Evolutionary conservation across 768 basidiomycete genomes (phyloP).

Genomic region (Termitomyces sp.): DNA sequence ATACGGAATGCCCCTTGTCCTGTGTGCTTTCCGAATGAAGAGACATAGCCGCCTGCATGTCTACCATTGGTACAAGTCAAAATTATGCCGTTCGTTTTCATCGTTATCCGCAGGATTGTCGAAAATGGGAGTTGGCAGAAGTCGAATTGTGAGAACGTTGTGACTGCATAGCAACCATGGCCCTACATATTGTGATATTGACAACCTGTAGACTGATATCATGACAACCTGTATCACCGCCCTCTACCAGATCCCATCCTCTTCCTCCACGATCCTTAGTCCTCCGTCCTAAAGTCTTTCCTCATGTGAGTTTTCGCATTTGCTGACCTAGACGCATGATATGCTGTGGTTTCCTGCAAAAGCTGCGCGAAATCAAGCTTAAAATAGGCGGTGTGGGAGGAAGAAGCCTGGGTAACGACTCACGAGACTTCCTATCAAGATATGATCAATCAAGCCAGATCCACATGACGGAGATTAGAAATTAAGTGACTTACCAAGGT

Average conservation of each 20-base stretch:
- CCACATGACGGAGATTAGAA: not conserved
- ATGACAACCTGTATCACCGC: not conserved
- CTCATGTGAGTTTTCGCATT: not conserved
- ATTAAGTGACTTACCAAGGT: slow-evolving; percentile 53
- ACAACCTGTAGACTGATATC: not conserved
- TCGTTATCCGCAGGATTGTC: not conserved
- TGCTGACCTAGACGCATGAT: slow-evolving; percentile 35
- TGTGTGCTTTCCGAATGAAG: slow-evolving; percentile 2
- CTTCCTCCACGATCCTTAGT: slow-evolving; percentile 15
- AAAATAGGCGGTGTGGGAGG: slow-evolving; percentile 65
- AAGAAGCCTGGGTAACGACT: slow-evolving; percentile 47
- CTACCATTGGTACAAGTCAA: slow-evolving; percentile 1
- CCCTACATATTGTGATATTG: not conserved
- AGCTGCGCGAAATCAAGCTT: slow-evolving; percentile 74
- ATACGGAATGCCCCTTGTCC: slow-evolving; percentile 8
- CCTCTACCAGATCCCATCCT: slow-evolving; percentile 34
- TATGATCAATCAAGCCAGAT: not conserved
- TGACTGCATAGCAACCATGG: too few relatives aligned
- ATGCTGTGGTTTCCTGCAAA: slow-evolving; percentile 68
- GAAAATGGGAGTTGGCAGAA: not conserved
- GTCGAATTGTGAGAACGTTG: too few relatives aligned
- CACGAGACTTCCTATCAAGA: slow-evolving; percentile 48
- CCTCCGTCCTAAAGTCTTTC: slow-evolving; percentile 1
- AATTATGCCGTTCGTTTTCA: not conserved
- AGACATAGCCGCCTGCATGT: slow-evolving; percentile 1